phyloP scores from a whole-genome alignment of 495 filamentous ascomycete species.

The Podospora fimiseda region DNA sequence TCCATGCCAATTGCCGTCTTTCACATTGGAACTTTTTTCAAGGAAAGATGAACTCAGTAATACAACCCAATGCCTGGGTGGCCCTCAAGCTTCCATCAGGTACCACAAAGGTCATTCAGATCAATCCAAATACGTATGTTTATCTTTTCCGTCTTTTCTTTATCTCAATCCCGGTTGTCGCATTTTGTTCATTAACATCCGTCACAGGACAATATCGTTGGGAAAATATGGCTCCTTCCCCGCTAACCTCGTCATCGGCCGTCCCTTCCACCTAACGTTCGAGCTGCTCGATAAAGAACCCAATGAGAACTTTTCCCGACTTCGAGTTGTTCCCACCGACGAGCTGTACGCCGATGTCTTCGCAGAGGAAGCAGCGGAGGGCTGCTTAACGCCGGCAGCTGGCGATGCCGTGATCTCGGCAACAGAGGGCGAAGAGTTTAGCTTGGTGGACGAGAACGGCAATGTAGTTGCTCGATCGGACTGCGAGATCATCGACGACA shows the following conservation, averaged over 20 bases:
- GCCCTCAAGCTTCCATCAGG: constrained; percentile 64
- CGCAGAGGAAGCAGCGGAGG: constrained; percentile 43
- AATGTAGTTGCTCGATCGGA: constrained; percentile 70
- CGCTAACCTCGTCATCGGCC: constrained; percentile 75
- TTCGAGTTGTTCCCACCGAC: constrained; percentile 72
- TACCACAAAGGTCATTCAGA: constrained; percentile 53
- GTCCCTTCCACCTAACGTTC: constrained; percentile 85
- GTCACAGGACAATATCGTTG: constrained; percentile 64
- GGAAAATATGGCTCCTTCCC: constrained; percentile 89
- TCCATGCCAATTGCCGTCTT: neutral
- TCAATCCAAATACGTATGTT: constrained; percentile 73
- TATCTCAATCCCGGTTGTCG: neutral
- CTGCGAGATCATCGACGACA: constrained; percentile 71
- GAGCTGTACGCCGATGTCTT: constrained; percentile 81
- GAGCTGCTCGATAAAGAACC: constrained; percentile 68
- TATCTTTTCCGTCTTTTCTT: neutral
- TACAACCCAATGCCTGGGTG: constrained; percentile 59
- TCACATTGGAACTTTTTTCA: no score
- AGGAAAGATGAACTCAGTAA: constrained; percentile 38
- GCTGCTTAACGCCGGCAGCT: constrained; percentile 26
- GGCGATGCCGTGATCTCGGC: constrained; percentile 26
- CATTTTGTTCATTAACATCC: constrained; percentile 2
- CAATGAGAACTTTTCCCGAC: constrained; percentile 47
- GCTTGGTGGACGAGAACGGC: constrained; percentile 40
- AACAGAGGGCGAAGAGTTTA: constrained; percentile 32